These are phyloP conservation scores for Zygotorulaspora sp. DNA, from an alignment of 805 yeast genomes.

Conservation along the genomic window DNA sequence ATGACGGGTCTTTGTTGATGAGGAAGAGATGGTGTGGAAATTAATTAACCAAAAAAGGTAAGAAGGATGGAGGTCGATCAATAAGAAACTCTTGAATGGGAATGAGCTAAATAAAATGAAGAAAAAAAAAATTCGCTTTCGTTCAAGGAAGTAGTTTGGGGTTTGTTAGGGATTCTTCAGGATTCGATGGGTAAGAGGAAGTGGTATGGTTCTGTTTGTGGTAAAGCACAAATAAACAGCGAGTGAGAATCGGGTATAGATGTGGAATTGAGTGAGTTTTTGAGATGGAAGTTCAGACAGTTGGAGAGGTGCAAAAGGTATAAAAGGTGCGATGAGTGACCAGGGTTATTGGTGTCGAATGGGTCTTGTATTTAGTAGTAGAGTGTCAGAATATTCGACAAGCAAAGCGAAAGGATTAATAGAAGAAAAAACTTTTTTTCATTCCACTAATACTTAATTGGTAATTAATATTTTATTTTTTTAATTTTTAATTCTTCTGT, in stretches of 20 bases:
- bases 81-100: neutral
- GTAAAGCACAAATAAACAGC: neutral
- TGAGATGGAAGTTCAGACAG: no score
- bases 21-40: neutral
- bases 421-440: neutral
- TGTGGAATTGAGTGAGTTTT: constrained; percentile 1
- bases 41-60: constrained; percentile 7
- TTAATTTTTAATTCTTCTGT: no score
- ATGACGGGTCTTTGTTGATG: neutral
- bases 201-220: neutral
- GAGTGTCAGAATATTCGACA: no score
- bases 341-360: no score
- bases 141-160: neutral
- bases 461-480: constrained; percentile 1
- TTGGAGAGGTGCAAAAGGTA: no score
- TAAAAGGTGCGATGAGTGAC: no score
- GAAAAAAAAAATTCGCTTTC: neutral
- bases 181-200: neutral
- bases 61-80: no score
- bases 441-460: constrained; percentile 1
- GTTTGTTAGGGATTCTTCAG: neutral
- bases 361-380: neutral
- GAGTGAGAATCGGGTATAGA: constrained; percentile 1
- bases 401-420: constrained; percentile 1
- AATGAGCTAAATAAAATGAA: constrained; percentile 2